These are phyloP conservation scores for Leccinum solheimii DNA, from an alignment of 1,284 basidiomycete species.

Conservation along the genomic window DNA sequence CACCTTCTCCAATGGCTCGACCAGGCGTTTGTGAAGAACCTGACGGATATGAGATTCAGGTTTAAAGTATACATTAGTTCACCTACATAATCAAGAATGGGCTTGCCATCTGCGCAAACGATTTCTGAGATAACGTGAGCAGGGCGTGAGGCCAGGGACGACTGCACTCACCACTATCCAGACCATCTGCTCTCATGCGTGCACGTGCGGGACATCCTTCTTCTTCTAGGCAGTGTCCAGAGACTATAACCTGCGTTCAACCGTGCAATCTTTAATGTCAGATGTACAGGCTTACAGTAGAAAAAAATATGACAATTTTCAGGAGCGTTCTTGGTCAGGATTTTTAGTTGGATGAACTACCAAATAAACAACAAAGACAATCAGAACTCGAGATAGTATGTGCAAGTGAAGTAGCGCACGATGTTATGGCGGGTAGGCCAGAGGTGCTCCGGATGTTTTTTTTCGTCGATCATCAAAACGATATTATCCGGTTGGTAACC, in stretches of 20 bases:
- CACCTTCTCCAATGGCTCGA: conserved; percentile 20
- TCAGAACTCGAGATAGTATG: neutral
- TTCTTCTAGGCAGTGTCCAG: conserved; percentile 37
- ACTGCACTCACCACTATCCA: conserved; percentile 36
- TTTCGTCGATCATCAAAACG: conserved; percentile 33
- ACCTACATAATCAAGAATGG: conserved; percentile 26
- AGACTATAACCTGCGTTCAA: conserved; percentile 16
- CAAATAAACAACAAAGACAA: neutral
- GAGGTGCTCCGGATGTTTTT: conserved; percentile 4
- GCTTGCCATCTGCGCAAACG: conserved; percentile 20
- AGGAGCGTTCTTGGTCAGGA: conserved; percentile 27
- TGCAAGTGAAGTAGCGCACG: conserved; percentile 20
- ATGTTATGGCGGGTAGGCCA: conserved; percentile 33
- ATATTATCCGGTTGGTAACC: conserved; percentile 33
- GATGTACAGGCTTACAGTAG: conserved; percentile 35
- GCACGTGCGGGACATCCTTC: conserved; percentile 19
- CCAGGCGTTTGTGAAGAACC: conserved; percentile 24
- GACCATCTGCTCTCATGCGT: conserved; percentile 31
- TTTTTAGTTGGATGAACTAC: conserved; percentile 29
- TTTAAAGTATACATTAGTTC: neutral
- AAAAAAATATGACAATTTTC: conserved; percentile 40
- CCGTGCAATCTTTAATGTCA: neutral
- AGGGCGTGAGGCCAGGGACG: neutral
- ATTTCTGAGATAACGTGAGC: conserved; percentile 22
- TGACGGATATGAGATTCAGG: conserved; percentile 4